Base-by-base conservation (phyloP, 2,329 filamentous ascomycete species). In the Colletotrichum sp. region DNA sequence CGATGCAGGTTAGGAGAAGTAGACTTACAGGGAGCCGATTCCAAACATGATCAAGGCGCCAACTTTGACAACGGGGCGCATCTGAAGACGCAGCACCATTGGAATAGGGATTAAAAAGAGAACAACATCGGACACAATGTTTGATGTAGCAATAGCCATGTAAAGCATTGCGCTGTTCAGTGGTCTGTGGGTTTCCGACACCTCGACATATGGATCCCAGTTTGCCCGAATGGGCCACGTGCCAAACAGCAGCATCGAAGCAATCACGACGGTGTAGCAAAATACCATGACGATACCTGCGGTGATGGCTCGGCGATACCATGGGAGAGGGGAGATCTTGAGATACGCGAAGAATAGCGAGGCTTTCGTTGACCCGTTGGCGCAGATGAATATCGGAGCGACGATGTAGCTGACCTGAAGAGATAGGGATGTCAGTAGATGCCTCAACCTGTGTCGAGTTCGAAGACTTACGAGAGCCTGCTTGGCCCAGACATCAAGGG, bases 101-200 rank as follows among this genome's bases (percentile, higher is more conserved):
- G 84, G 85, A 18, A 89, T 84, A 0, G 88, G 88, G 5, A 89
- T 80, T 0, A 83, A 77, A 61, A 88, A 87, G 7, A 88, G 84
- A 18, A 89, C 73, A 1, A 89, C 70, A 76, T 90, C 87, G 1
- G 88, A 88, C 8, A 85, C 72, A 30, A 89, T 87, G 64, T 88
- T 88, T 18, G 85, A 80, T 1, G 84, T 84, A 0, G 88, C 87
- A n/a, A 87, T 88, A 24, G 85, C 82, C 28, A 89, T 85, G 76
- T 89, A 89, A 62, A 89, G 84, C 2, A 85, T 80, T 4, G 87
- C 83, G 34, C 85, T 83, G 60, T 87, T 80, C 28, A 89, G 81
- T 58, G 88, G 89, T 9, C 74, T 80, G 77, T 71, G 85, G 18
- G 26, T n/a, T 21, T 62, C 15, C 38, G 66, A 52, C 10, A 52